Conservation (phyloP, 495 filamentous ascomycete species). For the Tetracladium marchalianum region DNA sequence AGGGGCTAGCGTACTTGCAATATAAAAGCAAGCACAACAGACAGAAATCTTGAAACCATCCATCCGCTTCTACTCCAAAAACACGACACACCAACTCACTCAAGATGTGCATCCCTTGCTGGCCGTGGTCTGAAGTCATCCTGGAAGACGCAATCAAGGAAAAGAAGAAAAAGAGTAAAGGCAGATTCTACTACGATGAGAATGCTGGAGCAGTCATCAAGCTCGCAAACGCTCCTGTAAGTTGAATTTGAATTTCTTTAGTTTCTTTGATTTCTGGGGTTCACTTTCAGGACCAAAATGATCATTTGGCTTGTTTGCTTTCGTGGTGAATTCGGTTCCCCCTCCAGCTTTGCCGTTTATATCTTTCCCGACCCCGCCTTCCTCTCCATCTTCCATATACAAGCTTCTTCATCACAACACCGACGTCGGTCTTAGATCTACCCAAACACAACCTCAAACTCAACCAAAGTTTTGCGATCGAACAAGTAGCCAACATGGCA, state of each 20-base stretch:
- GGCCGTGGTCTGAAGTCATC: constrained; percentile 29
- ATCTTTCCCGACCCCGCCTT: neutral
- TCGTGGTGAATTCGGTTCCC: no score
- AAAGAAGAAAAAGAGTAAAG: constrained; percentile 10
- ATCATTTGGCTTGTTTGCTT: no score
- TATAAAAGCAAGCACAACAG: neutral
- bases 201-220: constrained; percentile 7
- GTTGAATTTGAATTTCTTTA: constrained; percentile 3
- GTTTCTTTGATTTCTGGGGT: constrained; percentile 1
- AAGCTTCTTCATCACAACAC: neutral
- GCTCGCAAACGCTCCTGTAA: constrained; percentile 5
- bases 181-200: constrained; percentile 8
- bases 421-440: no score
- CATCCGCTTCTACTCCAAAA: constrained; percentile 2
- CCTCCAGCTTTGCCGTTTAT: no score
- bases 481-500: neutral
- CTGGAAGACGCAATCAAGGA: constrained; percentile 25
- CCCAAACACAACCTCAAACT: neutral
- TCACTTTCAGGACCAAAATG: neutral
- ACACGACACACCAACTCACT: neutral
- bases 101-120: constrained; percentile 34
- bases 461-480: neutral
- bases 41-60: neutral
- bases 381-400: neutral
- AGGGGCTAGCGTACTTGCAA: neutral